These are phyloP conservation scores for Polytrichum commune DNA, from an alignment of 225 moss, liverwort and hornwort species.

Conservation along the genomic window DNA sequence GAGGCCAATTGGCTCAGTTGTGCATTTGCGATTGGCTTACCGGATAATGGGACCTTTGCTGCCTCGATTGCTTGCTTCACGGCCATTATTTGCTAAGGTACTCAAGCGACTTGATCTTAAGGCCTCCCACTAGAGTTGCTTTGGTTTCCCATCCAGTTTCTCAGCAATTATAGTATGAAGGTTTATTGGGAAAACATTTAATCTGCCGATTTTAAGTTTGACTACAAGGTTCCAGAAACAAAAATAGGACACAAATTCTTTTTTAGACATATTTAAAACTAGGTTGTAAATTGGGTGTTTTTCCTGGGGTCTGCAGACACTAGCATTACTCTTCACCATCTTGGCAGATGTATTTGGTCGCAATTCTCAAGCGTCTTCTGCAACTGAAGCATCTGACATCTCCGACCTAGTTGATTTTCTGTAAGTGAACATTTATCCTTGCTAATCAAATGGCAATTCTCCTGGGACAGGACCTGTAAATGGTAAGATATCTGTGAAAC, in stretches of 20 bases:
- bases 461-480: no score
- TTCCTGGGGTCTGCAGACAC: conserved; percentile 52
- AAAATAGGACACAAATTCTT: no score
- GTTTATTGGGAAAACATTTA: no score
- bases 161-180: no score
- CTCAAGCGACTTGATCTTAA: background rate
- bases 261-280: no score
- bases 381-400: conserved; percentile 66
- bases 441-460: no score
- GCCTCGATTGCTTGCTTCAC: conserved; percentile 76
- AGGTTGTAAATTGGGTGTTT: no score
- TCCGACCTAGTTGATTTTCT: conserved; percentile 87
- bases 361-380: conserved; percentile 45
- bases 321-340: conserved; percentile 79
- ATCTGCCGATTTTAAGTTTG: no score
- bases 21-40: conserved; percentile 87
- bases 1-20: conserved; percentile 82
- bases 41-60: conserved; percentile 92
- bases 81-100: conserved; percentile 84
- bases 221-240: no score
- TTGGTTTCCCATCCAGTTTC: background rate
- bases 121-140: background rate
- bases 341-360: conserved; percentile 92
- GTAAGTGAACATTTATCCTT: conserved; percentile 32
- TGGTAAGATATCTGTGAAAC: no score